Conservation (phyloP, 768 basidiomycete genomes). For the Pulveroboletus ravenelii region DNA sequence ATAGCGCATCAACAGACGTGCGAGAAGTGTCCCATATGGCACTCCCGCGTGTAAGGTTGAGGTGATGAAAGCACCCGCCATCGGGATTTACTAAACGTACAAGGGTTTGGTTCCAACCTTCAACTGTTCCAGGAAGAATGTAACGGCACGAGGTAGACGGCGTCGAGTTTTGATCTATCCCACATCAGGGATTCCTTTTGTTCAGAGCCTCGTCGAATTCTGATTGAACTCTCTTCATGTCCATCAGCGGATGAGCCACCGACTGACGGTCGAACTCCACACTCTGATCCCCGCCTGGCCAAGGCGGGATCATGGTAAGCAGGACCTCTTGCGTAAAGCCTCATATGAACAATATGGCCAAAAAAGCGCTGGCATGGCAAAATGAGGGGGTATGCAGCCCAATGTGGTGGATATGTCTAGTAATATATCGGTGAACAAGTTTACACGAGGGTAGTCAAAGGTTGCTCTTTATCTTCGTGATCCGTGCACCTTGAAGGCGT, state of each 20-base stretch:
- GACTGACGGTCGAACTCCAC: background rate
- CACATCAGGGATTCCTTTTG: constrained; percentile 17
- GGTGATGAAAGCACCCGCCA: background rate
- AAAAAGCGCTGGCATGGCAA: background rate
- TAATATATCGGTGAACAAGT: background rate
- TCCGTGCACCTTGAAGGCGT: constrained; percentile 38
- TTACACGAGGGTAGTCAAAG: constrained; percentile 23
- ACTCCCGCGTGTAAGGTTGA: background rate
- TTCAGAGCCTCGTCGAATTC: background rate
- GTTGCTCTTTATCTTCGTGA: constrained; percentile 38
- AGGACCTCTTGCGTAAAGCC: background rate
- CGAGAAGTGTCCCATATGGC: background rate
- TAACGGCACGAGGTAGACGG: constrained; percentile 8
- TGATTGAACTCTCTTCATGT: constrained; percentile 3
- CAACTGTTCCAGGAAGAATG: constrained; percentile 4
- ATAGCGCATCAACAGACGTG: constrained; percentile 6
- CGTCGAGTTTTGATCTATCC: constrained; percentile 1
- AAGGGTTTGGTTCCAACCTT: background rate
- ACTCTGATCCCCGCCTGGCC: background rate
- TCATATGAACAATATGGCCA: background rate
- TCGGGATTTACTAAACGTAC: constrained; percentile 9
- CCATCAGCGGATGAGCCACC: background rate
- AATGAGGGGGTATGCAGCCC: constrained; percentile 1
- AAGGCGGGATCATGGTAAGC: background rate
- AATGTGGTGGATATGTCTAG: background rate